phyloP scores from a whole-genome alignment of 805 yeast species.

The Kodamaea sagamina region DNA sequence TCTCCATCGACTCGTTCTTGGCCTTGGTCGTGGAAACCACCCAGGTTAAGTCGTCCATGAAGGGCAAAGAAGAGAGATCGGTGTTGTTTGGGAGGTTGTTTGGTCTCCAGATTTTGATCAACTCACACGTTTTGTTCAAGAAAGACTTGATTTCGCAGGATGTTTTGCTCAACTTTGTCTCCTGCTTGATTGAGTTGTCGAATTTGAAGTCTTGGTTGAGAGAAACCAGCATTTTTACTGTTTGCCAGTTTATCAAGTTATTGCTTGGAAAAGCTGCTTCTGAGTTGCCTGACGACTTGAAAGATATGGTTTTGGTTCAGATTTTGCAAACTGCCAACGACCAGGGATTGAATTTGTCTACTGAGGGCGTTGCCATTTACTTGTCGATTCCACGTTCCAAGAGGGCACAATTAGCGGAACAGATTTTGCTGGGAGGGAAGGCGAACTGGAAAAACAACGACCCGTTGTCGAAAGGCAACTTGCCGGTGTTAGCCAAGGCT shows the following conservation, averaged over 20 bases:
- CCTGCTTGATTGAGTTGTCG: slow-evolving; percentile 57
- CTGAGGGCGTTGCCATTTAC: slow-evolving; percentile 80
- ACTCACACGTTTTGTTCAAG: slow-evolving; percentile 35
- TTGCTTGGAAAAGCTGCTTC: slow-evolving; percentile 8
- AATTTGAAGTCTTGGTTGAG: slow-evolving; percentile 77
- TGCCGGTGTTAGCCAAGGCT: slow-evolving; percentile 60
- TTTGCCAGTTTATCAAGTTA: slow-evolving; percentile 49
- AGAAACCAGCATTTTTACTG: slow-evolving; percentile 75
- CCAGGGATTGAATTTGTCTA: slow-evolving; percentile 58
- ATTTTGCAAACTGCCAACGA: slow-evolving; percentile 50
- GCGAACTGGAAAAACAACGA: slow-evolving; percentile 67
- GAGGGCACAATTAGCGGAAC: slow-evolving; percentile 18
- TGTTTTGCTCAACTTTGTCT: slow-evolving; percentile 44
- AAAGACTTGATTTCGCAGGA: slow-evolving; percentile 15
- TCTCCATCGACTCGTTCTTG: slow-evolving; percentile 34
- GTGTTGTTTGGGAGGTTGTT: slow-evolving; percentile 79
- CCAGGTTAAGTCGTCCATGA: slow-evolving; percentile 40
- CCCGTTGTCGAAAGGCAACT: slow-evolving; percentile 73
- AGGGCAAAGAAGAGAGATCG: slow-evolving; percentile 84
- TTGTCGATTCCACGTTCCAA: slow-evolving; percentile 47
- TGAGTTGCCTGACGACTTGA: slow-evolving; percentile 10
- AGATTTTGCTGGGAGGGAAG: slow-evolving; percentile 15
- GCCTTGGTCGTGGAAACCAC: slow-evolving; percentile 43
- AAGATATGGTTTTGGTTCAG: slow-evolving; percentile 22
- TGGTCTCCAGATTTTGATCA: slow-evolving; percentile 75